Conservation (phyloP, 1,139 yeast species). For the Blastobotrys illinoisensis region DNA sequence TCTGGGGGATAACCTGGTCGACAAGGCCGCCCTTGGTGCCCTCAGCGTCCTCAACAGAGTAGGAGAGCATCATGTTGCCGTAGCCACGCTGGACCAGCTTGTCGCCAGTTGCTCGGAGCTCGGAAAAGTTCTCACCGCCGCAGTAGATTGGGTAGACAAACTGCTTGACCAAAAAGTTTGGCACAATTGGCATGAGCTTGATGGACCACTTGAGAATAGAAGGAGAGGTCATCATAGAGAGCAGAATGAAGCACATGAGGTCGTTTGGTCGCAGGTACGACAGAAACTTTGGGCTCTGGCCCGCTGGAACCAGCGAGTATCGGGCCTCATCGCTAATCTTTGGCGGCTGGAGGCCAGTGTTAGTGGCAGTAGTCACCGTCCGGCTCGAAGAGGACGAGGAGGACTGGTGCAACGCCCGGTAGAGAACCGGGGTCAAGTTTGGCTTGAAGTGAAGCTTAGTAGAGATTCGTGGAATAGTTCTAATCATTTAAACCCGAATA, state of each 20-base stretch:
- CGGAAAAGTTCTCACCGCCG: conserved; percentile 77
- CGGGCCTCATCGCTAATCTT: background rate
- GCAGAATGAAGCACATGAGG: conserved; percentile 26
- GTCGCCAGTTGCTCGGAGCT: conserved; percentile 66
- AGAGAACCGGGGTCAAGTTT: background rate
- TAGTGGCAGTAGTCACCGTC: background rate
- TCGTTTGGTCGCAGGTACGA: conserved; percentile 20
- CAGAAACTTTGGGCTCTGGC: conserved; percentile 20
- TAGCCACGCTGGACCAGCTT: conserved; percentile 67
- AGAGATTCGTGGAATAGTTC: background rate
- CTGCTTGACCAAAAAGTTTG: conserved; percentile 61
- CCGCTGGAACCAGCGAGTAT: conserved; percentile 7
- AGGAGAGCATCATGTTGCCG: conserved; percentile 88
- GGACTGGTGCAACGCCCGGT: background rate
- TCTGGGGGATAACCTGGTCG: conserved; percentile 60
- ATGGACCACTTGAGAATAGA: conserved; percentile 30
- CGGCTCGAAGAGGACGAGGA: background rate
- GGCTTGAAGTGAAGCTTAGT: background rate
- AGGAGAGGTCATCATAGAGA: conserved; percentile 33
- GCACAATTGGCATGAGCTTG: conserved; percentile 41
- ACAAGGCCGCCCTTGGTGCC: conserved; percentile 49
- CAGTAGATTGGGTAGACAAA: conserved; percentile 81
- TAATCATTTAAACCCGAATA: background rate
- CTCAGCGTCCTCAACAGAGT: conserved; percentile 90
- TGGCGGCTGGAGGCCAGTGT: background rate